These are phyloP conservation scores for Stylosanthes scabra DNA, from an alignment of 331 rosid species.

Conservation along the genomic window DNA sequence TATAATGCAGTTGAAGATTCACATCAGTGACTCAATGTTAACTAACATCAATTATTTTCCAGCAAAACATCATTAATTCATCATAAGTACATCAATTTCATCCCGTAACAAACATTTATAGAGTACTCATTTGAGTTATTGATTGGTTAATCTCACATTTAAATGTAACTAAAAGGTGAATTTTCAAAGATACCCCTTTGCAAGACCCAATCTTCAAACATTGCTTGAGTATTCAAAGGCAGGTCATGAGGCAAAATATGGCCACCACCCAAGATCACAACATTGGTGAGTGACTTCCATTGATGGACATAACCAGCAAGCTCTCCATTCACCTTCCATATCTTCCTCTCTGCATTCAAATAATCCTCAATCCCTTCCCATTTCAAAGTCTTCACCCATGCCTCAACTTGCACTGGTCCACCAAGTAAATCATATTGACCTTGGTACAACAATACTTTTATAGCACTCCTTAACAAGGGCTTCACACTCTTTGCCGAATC, in stretches of 20 bases:
- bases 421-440: conserved; percentile 67
- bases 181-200: conserved; percentile 43
- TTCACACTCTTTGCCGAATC: conserved; percentile 81
- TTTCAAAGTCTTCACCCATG: conserved; percentile 72
- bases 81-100: too few species aligned
- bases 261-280: conserved; percentile 67
- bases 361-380: conserved; percentile 61
- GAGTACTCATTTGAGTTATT: too few species aligned
- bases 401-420: conserved; percentile 63
- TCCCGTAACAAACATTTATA: too few species aligned
- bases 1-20: too few species aligned
- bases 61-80: too few species aligned
- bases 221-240: conserved; percentile 64
- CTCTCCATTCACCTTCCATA: conserved; percentile 66
- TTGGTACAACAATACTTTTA: conserved; percentile 62
- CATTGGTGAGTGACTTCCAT: conserved; percentile 69
- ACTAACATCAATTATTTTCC: too few species aligned
- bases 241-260: conserved; percentile 71
- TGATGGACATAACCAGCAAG: conserved; percentile 80
- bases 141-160: too few species aligned
- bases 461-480: conserved; percentile 46
- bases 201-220: conserved; percentile 77
- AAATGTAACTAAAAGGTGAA: too few species aligned
- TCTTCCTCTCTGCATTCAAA: conserved; percentile 56
- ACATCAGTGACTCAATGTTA: too few species aligned